A percentile compares a stretch with the other conserved stretches of the same genome.
These are phyloP conservation scores for Trichoderma sp. DNA, from an alignment of 2,329 filamentous ascomycete species.

Conservation along the genomic window DNA sequence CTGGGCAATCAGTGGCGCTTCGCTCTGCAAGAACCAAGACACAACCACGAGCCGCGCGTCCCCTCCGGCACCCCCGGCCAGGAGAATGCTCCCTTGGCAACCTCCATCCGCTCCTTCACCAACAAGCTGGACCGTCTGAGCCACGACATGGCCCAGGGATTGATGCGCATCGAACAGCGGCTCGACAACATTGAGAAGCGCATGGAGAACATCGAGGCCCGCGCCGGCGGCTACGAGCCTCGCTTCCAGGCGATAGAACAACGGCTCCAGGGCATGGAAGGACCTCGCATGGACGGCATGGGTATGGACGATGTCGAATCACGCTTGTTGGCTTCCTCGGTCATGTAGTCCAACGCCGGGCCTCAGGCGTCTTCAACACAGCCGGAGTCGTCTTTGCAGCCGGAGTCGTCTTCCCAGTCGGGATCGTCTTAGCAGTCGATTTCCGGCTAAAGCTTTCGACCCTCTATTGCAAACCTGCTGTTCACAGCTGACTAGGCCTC, in stretches of 20 bases:
- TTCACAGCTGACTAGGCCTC: neutral
- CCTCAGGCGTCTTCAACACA: neutral
- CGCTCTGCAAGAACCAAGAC: constrained; percentile 58
- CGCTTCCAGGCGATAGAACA: constrained; percentile 48
- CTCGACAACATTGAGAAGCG: constrained; percentile 56
- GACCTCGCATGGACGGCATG: constrained; percentile 44
- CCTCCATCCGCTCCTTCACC: constrained; percentile 58
- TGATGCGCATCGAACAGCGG: constrained; percentile 52
- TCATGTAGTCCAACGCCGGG: constrained; percentile 38
- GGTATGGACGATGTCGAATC: constrained; percentile 50
- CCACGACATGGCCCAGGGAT: constrained; percentile 57
- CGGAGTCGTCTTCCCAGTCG: neutral
- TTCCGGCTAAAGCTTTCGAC: neutral
- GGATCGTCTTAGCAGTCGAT: too few species aligned
- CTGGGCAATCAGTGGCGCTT: constrained; percentile 66
- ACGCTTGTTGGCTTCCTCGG: constrained; percentile 45
- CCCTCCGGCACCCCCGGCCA: constrained; percentile 56
- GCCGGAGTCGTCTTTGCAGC: neutral
- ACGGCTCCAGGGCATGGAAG: constrained; percentile 45
- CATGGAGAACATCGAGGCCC: constrained; percentile 55
- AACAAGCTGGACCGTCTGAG: constrained; percentile 62
- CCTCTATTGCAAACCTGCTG: neutral
- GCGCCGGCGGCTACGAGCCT: constrained; percentile 45
- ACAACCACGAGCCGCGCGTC: constrained; percentile 62
- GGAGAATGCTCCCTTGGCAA: constrained; percentile 59